Evolutionary conservation across 345 rosid genomes (phyloP), one percentile per base, ranked within the genome.

Genomic region (Passiflora organensis): DNA sequence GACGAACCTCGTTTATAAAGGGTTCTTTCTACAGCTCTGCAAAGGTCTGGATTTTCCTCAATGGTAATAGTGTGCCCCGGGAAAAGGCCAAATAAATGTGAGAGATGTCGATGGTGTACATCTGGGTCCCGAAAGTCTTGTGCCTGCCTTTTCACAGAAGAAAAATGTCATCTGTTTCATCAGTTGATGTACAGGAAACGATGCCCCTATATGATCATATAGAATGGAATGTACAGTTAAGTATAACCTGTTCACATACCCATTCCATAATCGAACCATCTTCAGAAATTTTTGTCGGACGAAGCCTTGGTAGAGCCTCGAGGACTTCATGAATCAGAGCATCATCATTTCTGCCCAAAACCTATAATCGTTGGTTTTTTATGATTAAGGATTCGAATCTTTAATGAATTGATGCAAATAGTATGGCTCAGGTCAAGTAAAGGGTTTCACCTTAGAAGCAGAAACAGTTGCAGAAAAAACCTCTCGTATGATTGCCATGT

Each of bases 241-340:
- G n/a, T n/a, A 13, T 4, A 46, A 18, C 6, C 42, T 18, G 25
- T 14, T 23, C 6, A 48, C 62, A 42, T 71, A 83, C 95, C 99
- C 99, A 86, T 83, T 93, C 99, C 97, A 84, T 93, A 41, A 93
- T 75, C 23, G 89, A 84, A 53, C 95, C 94, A 63, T 89, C 97
- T 68, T 54, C 52, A 6, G 83, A 69, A 64, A 83, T 67, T 75
- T 67, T 85, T 42, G 80, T 75, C 0, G 97, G 97, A 56, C 62
- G 70, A 63, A 89, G 91, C 63, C 73, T 86, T 43, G 71, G 72
- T 56, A 50, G 86, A 68, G 89, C 91, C 54, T 65, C 72, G 17
- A 32, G 65, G 58, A 89, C 97, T 73, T 66, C 71, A 32, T 65
- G 56, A 10, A 89, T 68, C 17, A 93, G 74, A 68, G 75, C 51